These are phyloP conservation scores for Rhinocladiella mackenziei DNA, from an alignment of 2,329 filamentous ascomycete species.

Conservation along the genomic window DNA sequence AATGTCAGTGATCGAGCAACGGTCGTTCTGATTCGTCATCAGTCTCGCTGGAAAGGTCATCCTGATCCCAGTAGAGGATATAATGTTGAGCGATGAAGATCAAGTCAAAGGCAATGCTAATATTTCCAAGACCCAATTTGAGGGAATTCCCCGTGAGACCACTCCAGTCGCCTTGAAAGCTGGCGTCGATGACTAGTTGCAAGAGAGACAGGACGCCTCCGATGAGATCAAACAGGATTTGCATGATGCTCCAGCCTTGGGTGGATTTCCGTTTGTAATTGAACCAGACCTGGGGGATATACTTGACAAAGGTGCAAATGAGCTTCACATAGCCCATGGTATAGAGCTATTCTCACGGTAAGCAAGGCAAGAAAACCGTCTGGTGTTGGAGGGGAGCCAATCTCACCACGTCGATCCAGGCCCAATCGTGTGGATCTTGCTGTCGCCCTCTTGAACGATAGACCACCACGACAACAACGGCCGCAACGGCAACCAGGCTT, in stretches of 20 bases:
- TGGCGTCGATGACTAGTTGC: conserved; percentile 82
- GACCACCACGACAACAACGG: conserved; percentile 42
- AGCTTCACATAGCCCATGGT: conserved; percentile 85
- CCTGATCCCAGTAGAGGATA: conserved; percentile 58
- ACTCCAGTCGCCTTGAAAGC: conserved; percentile 79
- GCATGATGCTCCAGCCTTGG: conserved; percentile 77
- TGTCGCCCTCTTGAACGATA: conserved; percentile 41
- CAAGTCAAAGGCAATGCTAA: conserved; percentile 79
- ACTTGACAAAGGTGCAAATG: conserved; percentile 83
- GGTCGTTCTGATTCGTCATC: conserved; percentile 16
- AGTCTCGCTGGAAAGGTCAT: conserved; percentile 16
- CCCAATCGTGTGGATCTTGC: conserved; percentile 51
- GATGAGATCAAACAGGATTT: conserved; percentile 76
- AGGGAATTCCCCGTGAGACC: conserved; percentile 87
- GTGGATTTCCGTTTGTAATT: conserved; percentile 86
- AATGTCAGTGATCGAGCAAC: conserved; percentile 8
- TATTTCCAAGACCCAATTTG: conserved; percentile 80
- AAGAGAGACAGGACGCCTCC: conserved; percentile 77
- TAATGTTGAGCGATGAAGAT: conserved; percentile 90
- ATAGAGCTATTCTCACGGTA: conserved; percentile 48
- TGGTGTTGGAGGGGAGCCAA: conserved; percentile 32
- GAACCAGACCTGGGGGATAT: conserved; percentile 76
- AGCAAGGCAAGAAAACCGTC: no score
- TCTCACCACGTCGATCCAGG: conserved; percentile 62
- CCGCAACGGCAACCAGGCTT: conserved; percentile 49